Conservation (phyloP, 192 early-diverging fungal species). For the Paraglomus brasilianum region DNA sequence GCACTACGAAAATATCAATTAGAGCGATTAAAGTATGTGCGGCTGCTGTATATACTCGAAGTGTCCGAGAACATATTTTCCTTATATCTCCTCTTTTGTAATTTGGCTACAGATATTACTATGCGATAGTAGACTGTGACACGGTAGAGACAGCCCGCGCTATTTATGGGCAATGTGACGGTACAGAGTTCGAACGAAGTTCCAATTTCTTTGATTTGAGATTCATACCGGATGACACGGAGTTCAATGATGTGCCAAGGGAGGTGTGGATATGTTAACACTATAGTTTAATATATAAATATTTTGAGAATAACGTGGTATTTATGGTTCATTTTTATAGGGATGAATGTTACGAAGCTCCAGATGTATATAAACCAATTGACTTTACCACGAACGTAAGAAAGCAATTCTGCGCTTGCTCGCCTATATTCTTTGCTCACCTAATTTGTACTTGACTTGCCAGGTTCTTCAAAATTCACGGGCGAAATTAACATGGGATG, state of each 20-base stretch:
- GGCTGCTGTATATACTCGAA: not conserved
- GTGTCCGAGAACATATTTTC: not conserved
- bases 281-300: no score
- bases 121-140: conserved; percentile 94
- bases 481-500: conserved; percentile 95
- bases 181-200: conserved; percentile 85
- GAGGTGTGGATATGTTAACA: no score
- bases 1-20: conserved; percentile 89
- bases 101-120: conserved; percentile 66
- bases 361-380: conserved; percentile 67
- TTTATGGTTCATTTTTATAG: not conserved
- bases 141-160: conserved; percentile 74
- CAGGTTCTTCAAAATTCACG: conserved; percentile 88
- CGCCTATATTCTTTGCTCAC: not conserved
- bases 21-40: conserved; percentile 67
- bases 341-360: conserved; percentile 56
- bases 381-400: conserved; percentile 67
- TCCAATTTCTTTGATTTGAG: conserved; percentile 94
- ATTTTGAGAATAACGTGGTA: no score
- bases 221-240: conserved; percentile 89
- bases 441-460: not conserved
- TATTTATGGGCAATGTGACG: conserved; percentile 84
- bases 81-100: not conserved
- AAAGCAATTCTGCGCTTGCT: not conserved
- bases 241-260: conserved; percentile 72